These are phyloP conservation scores for Kodamaea fungicola DNA, from an alignment of 1,139 yeast genomes.

Conservation along the genomic window DNA sequence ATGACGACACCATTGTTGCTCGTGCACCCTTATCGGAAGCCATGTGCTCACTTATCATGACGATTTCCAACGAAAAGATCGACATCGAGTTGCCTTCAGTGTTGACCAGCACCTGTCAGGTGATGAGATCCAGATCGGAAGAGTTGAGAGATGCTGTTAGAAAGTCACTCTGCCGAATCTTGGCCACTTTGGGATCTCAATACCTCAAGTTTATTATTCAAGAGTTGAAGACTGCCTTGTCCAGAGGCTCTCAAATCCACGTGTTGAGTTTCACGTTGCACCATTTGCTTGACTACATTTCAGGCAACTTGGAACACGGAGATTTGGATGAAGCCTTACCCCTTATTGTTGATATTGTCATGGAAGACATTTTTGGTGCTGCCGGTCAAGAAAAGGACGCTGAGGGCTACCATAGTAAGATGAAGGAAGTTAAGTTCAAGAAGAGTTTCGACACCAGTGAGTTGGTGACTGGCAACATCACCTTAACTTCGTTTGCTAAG, in stretches of 20 bases:
- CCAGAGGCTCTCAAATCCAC: conserved; percentile 91
- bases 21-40: conserved; percentile 85
- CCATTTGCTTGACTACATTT: conserved; percentile 56
- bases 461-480: conserved; percentile 62
- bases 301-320: conserved; percentile 52
- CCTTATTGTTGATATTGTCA: conserved; percentile 64
- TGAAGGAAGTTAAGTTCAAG: conserved; percentile 88
- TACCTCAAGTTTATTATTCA: conserved; percentile 72
- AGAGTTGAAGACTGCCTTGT: conserved; percentile 75
- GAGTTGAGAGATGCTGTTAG: conserved; percentile 87
- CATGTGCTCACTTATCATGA: conserved; percentile 62
- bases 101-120: conserved; percentile 81
- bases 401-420: conserved; percentile 80
- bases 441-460: conserved; percentile 89
- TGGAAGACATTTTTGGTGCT: conserved; percentile 92
- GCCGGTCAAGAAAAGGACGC: conserved; percentile 95
- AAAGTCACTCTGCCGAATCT: conserved; percentile 66
- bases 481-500: conserved; percentile 55
- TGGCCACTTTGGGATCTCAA: conserved; percentile 62
- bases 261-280: conserved; percentile 88
- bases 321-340: conserved; percentile 70
- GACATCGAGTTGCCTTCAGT: conserved; percentile 72
- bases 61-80: conserved; percentile 57
- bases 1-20: conserved; percentile 73
- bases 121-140: conserved; percentile 80